These are phyloP conservation scores for Tagetes patula DNA, from an alignment of 129 eudicot species.

Conservation along the genomic window DNA sequence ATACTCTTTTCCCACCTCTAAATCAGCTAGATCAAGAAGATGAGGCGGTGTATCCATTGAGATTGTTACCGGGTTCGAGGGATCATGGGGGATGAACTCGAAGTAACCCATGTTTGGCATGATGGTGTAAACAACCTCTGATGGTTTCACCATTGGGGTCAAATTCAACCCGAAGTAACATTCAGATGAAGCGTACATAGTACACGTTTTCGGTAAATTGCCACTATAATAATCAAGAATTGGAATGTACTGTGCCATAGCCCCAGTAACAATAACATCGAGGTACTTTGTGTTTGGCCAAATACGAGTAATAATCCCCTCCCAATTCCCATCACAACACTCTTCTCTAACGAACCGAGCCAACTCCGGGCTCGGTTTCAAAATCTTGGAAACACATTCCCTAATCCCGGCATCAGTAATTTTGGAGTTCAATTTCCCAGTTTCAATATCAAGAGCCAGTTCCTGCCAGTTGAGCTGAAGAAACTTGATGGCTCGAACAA, in stretches of 20 bases:
- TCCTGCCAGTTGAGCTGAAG: constrained; percentile 73
- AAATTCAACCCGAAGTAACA: constrained; percentile 75
- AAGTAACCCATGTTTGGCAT: constrained; percentile 93
- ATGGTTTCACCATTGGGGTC: constrained; percentile 75
- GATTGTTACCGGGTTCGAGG: constrained; percentile 29
- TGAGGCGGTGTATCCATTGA: constrained; percentile 51
- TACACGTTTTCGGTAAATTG: constrained; percentile 55
- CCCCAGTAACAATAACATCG: constrained; percentile 83
- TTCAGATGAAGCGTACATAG: constrained; percentile 87
- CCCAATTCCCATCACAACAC: constrained; percentile 75
- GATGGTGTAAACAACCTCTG: constrained; percentile 73
- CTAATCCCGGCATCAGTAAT: constrained; percentile 42
- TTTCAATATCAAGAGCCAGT: constrained; percentile 49
- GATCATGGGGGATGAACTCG: constrained; percentile 82
- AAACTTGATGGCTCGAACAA: constrained; percentile 77
- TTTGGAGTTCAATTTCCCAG: constrained; percentile 48
- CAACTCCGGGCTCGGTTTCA: constrained; percentile 52
- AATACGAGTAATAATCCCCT: constrained; percentile 68
- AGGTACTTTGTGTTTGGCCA: constrained; percentile 89
- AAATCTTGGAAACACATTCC: constrained; percentile 38
- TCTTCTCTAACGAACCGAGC: constrained; percentile 48
- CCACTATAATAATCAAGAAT: constrained; percentile 76
- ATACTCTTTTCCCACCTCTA: constrained; percentile 80
- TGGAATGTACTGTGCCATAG: constrained; percentile 87
- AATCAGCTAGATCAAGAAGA: constrained; percentile 64